Evolutionary conservation across 257 asterid genomes (phyloP).

Genomic region (Prunella vulgaris): DNA sequence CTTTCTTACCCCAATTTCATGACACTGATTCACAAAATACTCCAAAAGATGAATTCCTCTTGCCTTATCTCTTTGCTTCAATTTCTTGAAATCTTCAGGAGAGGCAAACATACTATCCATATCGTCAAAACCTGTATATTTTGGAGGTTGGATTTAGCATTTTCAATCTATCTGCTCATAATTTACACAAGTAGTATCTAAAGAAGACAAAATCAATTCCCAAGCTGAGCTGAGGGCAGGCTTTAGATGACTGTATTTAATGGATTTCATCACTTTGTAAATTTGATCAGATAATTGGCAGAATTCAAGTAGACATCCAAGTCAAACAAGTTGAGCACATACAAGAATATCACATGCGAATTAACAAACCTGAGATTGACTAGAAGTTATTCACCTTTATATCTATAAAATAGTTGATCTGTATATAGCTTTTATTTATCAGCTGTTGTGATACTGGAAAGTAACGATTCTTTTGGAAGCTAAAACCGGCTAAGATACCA

Average conservation of each 20-base stretch:
- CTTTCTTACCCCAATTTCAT: conserved; percentile 67
- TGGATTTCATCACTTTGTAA: background rate
- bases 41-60: conserved; percentile 79
- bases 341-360: background rate
- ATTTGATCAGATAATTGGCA: background rate
- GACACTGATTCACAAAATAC: conserved; percentile 75
- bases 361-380: background rate
- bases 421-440: background rate
- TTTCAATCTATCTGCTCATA: background rate
- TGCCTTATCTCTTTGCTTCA: conserved; percentile 50
- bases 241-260: background rate
- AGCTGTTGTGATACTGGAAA: background rate
- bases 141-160: conserved; percentile 8
- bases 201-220: background rate
- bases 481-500: background rate
- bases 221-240: background rate
- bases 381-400: background rate
- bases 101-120: conserved; percentile 71
- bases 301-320: conserved; percentile 3
- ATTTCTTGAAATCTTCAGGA: conserved; percentile 57
- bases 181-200: background rate
- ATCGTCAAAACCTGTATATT: conserved; percentile 65
- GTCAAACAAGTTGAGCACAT: background rate
- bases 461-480: background rate
- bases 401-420: background rate